phyloP scores from a whole-genome alignment of 805 yeast species.

The Nakazawaea wickerhamii region DNA sequence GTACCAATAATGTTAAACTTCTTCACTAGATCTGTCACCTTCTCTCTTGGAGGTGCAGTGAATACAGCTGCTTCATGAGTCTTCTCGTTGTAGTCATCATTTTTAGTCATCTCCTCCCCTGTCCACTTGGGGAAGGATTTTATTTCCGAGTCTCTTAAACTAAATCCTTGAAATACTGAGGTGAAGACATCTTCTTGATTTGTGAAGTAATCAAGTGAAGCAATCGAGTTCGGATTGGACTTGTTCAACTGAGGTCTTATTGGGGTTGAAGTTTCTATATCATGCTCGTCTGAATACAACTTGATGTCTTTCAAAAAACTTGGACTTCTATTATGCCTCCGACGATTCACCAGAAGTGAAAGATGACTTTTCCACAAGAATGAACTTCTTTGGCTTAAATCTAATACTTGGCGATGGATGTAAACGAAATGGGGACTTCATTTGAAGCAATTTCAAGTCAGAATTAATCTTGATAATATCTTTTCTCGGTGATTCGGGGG shows the following conservation, averaged over 20 bases:
- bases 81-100: no score
- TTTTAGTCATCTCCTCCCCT: no score
- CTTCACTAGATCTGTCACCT: no score
- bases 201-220: no score
- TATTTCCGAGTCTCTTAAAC: no score
- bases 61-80: no score
- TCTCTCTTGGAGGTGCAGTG: no score
- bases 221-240: background rate
- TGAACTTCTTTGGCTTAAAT: slow-evolving; percentile 6
- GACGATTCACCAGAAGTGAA: background rate
- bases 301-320: slow-evolving; percentile 1
- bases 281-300: background rate
- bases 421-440: background rate
- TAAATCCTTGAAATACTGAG: no score
- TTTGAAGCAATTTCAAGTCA: background rate
- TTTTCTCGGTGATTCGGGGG: background rate
- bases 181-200: no score
- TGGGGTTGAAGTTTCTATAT: slow-evolving; percentile 1
- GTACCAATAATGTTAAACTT: no score
- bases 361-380: background rate
- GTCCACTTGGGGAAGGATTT: no score
- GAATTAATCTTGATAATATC: background rate
- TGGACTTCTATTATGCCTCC: slow-evolving; percentile 1
- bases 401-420: background rate
- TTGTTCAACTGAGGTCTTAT: background rate